A percentile compares a stretch with the other conserved stretches of the same genome.
phyloP scores from a whole-genome alignment of 2,329 filamentous ascomycete species.

The Phyllosticta capitalensis region DNA sequence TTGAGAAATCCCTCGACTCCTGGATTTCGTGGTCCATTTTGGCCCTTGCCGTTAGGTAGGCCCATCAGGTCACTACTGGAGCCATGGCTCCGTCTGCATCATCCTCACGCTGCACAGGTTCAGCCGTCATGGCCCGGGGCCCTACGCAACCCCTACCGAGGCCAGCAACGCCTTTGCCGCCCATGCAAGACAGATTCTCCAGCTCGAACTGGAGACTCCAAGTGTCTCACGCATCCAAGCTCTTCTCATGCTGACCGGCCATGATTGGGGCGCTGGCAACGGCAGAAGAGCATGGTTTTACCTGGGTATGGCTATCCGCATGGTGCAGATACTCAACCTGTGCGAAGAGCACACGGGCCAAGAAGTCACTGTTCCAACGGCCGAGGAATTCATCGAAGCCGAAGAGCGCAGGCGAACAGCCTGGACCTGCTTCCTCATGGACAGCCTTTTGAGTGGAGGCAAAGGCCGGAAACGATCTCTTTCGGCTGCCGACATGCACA shows the following conservation, averaged over 20 bases:
- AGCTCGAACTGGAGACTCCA: conserved; percentile 30
- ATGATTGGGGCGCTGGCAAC: conserved; percentile 38
- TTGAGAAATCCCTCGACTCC: conserved; percentile 27
- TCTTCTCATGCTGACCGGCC: conserved; percentile 35
- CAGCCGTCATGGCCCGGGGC: conserved; percentile 26
- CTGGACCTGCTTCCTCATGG: conserved; percentile 35
- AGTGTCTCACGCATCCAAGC: conserved; percentile 31
- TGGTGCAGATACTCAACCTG: conserved; percentile 32
- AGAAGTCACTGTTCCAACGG: conserved; percentile 23
- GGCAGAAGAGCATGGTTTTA: conserved; percentile 33
- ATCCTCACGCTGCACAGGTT: conserved; percentile 20
- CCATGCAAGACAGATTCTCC: conserved; percentile 31
- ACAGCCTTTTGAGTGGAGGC: conserved; percentile 32
- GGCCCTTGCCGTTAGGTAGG: conserved; percentile 30
- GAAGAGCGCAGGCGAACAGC: conserved; percentile 31
- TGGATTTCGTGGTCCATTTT: conserved; percentile 35
- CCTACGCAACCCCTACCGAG: conserved; percentile 28
- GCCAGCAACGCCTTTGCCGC: conserved; percentile 34
- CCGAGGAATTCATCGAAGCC: conserved; percentile 32
- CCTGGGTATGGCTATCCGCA: conserved; percentile 32
- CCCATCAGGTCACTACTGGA: conserved; percentile 1
- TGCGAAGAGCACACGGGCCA: conserved; percentile 27
- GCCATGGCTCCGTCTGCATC: neutral
- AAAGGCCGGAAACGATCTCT: conserved; percentile 31
- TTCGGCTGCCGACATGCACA: conserved; percentile 26